Base-by-base conservation (phyloP, 2,329 filamentous ascomycete genomes). In the Elsinoe fawcettii region DNA sequence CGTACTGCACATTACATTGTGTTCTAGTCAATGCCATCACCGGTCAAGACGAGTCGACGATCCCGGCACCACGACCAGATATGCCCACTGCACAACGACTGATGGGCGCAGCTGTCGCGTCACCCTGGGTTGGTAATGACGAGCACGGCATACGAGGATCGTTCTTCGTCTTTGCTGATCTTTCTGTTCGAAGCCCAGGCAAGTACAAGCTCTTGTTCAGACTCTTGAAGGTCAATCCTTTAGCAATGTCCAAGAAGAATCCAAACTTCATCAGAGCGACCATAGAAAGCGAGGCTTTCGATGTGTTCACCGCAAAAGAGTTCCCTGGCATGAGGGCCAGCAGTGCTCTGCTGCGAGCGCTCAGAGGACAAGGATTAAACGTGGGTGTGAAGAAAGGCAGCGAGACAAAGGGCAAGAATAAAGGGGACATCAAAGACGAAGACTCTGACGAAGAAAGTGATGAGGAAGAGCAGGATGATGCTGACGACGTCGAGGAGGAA, bases 311-410 rank as follows among this genome's bases (percentile, higher is more conserved):
- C 43, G 88, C 88, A 43, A 93, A 92, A 68, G 88, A 92, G 66
- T 93, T 93, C 60, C 87, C 87, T 0, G 88, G 88, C 5, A 93
- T 93, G 88, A 78, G 84, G 58, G 84, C 87, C 1, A 90, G 86
- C 68, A 90, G 86, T 23, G 76, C 80, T 16, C 72, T 93, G 36
- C 88, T 88, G 1, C 87, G 87, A 68, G 77, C 80, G 30, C 74
- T 93, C 58, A 88, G 89, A 69, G 78, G 87, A 65, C 88, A 92
- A 71, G 88, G 88, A 3, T 88, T 88, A 65, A 83, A 90, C 51
- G 90, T 93, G 60, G 88, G 88, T 34, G 88, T 92, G 61, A 92
- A 92, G 74, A 93, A 92, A 68, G 88, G 88, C 12, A 90, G 88
- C 63, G 86, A 90, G 59, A 73, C 74, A 43, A 70, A 67, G 39